phyloP scores from a whole-genome alignment of 192 early-diverging fungal species.

The Podila horticola region DNA sequence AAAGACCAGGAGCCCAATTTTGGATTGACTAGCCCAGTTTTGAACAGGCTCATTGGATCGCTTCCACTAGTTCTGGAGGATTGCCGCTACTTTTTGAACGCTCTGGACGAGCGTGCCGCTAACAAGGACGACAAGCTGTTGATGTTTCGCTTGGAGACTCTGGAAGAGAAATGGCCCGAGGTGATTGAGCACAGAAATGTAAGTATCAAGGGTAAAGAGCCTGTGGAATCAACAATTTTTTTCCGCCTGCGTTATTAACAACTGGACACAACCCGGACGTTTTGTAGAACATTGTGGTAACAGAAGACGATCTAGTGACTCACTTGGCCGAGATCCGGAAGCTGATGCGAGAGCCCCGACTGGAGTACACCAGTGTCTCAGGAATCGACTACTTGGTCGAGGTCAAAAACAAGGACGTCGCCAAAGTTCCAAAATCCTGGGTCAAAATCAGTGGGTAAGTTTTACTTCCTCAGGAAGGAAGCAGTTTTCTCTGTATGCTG shows the following conservation, averaged over 20 bases:
- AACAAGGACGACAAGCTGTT: constrained; percentile 59
- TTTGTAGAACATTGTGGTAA: constrained; percentile 56
- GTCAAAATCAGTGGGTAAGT: constrained; percentile 63
- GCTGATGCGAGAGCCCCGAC: constrained; percentile 50
- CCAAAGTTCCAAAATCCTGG: constrained; percentile 78
- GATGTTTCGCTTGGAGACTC: constrained; percentile 60
- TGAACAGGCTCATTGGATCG: constrained; percentile 51
- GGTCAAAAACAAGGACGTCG: constrained; percentile 62
- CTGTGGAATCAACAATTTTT: background rate
- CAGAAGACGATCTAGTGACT: constrained; percentile 65
- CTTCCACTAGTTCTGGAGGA: constrained; percentile 50
- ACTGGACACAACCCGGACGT: background rate
- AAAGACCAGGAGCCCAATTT: background rate
- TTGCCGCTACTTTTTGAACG: constrained; percentile 41
- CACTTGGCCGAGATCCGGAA: constrained; percentile 63
- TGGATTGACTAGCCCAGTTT: constrained; percentile 39
- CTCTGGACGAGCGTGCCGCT: constrained; percentile 61
- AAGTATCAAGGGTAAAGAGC: constrained; percentile 13
- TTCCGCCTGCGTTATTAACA: background rate
- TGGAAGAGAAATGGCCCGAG: constrained; percentile 60
- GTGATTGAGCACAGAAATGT: constrained; percentile 56
- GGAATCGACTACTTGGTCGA: constrained; percentile 85
- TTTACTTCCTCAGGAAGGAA: background rate
- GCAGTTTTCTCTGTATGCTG: background rate
- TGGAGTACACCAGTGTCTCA: constrained; percentile 72